These are phyloP conservation scores for Boletus subparvulus DNA, from an alignment of 768 basidiomycete species.

Conservation along the genomic window DNA sequence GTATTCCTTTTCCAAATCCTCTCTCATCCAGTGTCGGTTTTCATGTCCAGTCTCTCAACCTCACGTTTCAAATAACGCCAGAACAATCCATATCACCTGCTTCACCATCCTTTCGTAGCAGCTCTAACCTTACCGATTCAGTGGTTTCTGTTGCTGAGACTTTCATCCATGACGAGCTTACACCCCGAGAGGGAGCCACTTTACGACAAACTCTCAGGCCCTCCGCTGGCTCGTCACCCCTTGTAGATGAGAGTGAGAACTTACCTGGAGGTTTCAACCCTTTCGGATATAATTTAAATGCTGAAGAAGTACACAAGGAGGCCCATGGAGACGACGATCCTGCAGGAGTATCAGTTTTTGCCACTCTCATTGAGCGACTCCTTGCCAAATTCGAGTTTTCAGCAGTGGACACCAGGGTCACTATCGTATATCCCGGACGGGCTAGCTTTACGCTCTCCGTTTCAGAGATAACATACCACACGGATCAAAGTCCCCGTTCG, in stretches of 20 bases:
- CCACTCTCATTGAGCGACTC: slow-evolving; percentile 74
- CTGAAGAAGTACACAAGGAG: slow-evolving; percentile 37
- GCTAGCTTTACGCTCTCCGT: slow-evolving; percentile 62
- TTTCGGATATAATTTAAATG: slow-evolving; percentile 36
- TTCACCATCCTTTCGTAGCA: slow-evolving; percentile 14
- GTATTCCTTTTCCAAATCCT: slow-evolving; percentile 85
- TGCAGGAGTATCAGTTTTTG: slow-evolving; percentile 76
- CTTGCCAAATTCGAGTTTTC: slow-evolving; percentile 79
- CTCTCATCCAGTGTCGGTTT: slow-evolving; percentile 71
- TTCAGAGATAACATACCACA: slow-evolving; percentile 57
- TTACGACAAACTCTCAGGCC: slow-evolving; percentile 69
- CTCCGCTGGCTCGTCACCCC: slow-evolving; percentile 32
- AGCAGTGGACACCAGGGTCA: slow-evolving; percentile 64
- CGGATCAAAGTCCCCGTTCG: slow-evolving; percentile 23
- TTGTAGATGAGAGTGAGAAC: slow-evolving; percentile 39
- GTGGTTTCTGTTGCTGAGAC: slow-evolving; percentile 83
- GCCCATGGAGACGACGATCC: slow-evolving; percentile 53
- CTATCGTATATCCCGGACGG: slow-evolving; percentile 62
- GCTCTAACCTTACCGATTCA: slow-evolving; percentile 64
- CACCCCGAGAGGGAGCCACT: slow-evolving; percentile 65
- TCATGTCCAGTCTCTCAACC: slow-evolving; percentile 64
- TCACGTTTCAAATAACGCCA: slow-evolving; percentile 55
- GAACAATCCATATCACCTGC: slow-evolving; percentile 15
- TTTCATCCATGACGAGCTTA: slow-evolving; percentile 83
- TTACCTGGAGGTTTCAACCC: slow-evolving; percentile 70